Conservation (phyloP, 257 asterid genomes). For the Henckelia pumila region DNA sequence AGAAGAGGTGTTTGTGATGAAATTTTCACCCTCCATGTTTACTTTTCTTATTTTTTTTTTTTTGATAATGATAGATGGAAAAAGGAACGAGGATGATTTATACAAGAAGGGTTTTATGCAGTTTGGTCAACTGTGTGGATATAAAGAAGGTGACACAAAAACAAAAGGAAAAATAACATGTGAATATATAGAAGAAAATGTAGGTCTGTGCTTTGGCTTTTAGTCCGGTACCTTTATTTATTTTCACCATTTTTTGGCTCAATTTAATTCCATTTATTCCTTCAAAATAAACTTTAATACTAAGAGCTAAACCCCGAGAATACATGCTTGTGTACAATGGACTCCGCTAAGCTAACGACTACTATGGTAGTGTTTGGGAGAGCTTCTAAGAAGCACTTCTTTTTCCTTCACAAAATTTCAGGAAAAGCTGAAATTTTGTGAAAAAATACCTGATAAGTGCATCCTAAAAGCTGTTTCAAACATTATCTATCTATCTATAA, state of each 20-base stretch:
- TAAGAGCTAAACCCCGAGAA: too few relatives aligned
- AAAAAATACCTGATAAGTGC: too few relatives aligned
- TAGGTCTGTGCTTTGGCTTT: conserved; percentile 19
- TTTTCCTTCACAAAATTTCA: too few relatives aligned
- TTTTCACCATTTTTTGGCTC: conserved; percentile 7
- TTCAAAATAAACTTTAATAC: conserved; percentile 19
- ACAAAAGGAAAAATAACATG: background rate
- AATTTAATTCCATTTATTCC: conserved; percentile 1
- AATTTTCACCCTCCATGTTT: conserved; percentile 30
- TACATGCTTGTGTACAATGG: too few relatives aligned
- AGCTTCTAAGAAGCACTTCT: too few relatives aligned
- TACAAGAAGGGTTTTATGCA: conserved; percentile 5
- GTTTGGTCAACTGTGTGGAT: conserved; percentile 31
- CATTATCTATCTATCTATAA: too few relatives aligned
- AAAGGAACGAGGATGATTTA: conserved; percentile 20
- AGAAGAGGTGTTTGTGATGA: conserved; percentile 3
- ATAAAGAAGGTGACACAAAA: conserved; percentile 23
- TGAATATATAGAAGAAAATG: conserved; percentile 8
- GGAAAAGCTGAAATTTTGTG: too few relatives aligned
- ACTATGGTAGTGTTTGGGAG: too few relatives aligned
- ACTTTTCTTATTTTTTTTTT: background rate
- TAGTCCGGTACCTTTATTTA: background rate
- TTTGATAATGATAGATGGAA: conserved; percentile 24
- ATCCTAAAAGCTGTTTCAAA: too few relatives aligned
- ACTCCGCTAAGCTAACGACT: too few relatives aligned